phyloP scores from a whole-genome alignment of 139 green algal species.

The Zygnema circumcarinatum region DNA sequence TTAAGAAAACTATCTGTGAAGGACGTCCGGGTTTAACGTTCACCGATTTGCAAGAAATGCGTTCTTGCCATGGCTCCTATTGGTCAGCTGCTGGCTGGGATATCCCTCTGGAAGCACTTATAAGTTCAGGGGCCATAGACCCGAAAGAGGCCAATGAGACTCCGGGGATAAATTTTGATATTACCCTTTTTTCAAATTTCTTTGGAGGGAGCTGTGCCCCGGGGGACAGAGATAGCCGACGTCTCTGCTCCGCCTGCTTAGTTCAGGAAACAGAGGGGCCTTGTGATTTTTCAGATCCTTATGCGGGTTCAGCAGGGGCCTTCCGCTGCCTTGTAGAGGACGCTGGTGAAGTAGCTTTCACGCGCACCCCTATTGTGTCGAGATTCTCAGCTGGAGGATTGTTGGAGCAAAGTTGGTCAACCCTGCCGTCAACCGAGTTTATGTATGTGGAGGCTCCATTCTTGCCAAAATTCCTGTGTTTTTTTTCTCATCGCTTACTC shows the following conservation, averaged over 20 bases:
- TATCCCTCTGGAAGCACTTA: slow-evolving; percentile 18
- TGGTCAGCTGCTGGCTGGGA: slow-evolving; percentile 25
- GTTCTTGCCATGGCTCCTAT: slow-evolving; percentile 40
- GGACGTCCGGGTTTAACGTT: not conserved
- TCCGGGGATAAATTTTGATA: not conserved
- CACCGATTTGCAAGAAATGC: not conserved
- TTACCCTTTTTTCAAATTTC: not conserved
- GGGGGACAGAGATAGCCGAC: not conserved
- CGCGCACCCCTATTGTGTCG: slow-evolving; percentile 50
- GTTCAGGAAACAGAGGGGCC: not conserved
- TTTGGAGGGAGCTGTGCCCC: not conserved
- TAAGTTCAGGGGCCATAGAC: not conserved
- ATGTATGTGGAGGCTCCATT: not conserved
- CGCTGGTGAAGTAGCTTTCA: slow-evolving; percentile 68
- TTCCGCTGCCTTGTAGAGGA: slow-evolving; percentile 67
- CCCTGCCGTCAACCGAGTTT: not conserved
- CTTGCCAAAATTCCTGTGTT: not conserved
- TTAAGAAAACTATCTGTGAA: slow-evolving; percentile 31
- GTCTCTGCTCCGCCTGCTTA: not conserved
- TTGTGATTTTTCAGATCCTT: slow-evolving; percentile 26
- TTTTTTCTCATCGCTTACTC: not conserved
- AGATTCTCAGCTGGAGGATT: slow-evolving; percentile 28
- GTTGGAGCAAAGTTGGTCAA: slow-evolving; percentile 26
- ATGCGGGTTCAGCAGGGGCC: slow-evolving; percentile 63
- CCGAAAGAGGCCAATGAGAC: not conserved